Conservation (phyloP, 1,139 yeast genomes). For the Schizosaccharomyces versatilis region DNA sequence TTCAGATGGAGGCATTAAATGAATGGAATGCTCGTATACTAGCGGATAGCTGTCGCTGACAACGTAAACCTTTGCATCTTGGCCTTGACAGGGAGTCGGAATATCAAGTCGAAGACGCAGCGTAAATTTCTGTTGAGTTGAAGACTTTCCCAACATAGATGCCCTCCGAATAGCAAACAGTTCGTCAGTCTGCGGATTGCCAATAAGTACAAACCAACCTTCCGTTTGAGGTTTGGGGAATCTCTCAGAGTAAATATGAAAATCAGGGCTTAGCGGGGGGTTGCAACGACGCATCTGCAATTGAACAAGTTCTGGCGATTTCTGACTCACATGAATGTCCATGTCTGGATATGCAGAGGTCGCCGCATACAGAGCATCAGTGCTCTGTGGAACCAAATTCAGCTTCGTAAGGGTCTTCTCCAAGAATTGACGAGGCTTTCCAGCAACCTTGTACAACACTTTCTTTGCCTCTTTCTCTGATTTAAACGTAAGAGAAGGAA, state of each 20-base stretch:
- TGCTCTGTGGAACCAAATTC: not conserved
- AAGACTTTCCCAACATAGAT: not conserved
- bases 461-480: conserved; percentile 5
- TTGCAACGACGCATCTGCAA: conserved; percentile 10
- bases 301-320: conserved; percentile 3
- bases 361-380: not conserved
- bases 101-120: not conserved
- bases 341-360: not conserved
- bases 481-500: conserved; percentile 36
- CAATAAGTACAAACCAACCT: conserved; percentile 49
- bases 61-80: not conserved
- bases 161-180: conserved; percentile 8
- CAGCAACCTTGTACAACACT: conserved; percentile 10
- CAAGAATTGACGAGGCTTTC: conserved; percentile 17
- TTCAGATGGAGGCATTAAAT: too few relatives aligned
- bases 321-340: not conserved
- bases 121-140: not conserved
- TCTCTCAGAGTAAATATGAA: conserved; percentile 49
- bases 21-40: not conserved
- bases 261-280: conserved; percentile 33
- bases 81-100: not conserved
- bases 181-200: conserved; percentile 6
- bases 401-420: conserved; percentile 11
- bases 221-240: conserved; percentile 86
- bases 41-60: not conserved